Conservation (phyloP, 495 filamentous ascomycete species). For the Penicillium steckii region DNA sequence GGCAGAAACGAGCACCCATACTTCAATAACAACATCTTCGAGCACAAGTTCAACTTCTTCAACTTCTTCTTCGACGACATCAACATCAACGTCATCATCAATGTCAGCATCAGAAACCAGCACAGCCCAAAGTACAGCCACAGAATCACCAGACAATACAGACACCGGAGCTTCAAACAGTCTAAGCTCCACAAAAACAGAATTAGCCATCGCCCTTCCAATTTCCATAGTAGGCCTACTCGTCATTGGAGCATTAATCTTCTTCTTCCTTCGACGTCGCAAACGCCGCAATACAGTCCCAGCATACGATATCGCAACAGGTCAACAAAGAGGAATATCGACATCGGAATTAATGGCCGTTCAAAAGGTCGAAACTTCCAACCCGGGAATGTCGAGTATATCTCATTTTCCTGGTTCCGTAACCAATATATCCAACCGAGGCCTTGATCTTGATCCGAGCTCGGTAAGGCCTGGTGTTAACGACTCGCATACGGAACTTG, state of each 20-base stretch:
- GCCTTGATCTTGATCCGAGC: background rate
- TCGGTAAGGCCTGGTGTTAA: background rate
- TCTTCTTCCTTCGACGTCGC: constrained; percentile 27
- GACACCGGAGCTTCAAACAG: constrained; percentile 4
- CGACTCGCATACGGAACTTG: constrained; percentile 7
- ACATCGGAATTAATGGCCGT: constrained; percentile 18
- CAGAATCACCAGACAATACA: background rate
- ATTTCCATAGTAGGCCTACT: constrained; percentile 31
- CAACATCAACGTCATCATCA: background rate
- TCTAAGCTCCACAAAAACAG: constrained; percentile 22
- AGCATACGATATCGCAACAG: constrained; percentile 11
- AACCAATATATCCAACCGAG: constrained; percentile 3
- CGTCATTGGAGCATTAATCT: constrained; percentile 23
- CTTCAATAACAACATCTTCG: background rate
- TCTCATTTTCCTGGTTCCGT: constrained; percentile 11
- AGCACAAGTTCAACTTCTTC: background rate
- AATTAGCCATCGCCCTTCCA: constrained; percentile 40
- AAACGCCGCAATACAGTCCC: constrained; percentile 14
- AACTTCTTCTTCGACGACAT: background rate
- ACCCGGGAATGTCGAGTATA: background rate
- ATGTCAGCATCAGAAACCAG: constrained; percentile 3
- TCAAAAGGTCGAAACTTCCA: background rate
- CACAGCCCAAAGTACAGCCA: background rate
- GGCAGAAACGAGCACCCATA: background rate
- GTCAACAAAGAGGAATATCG: constrained; percentile 10